Evolutionary conservation across 2,329 filamentous ascomycete genomes (phyloP), one percentile per base, ranked within the genome.

Genomic region (Didymella arachidicola): DNA sequence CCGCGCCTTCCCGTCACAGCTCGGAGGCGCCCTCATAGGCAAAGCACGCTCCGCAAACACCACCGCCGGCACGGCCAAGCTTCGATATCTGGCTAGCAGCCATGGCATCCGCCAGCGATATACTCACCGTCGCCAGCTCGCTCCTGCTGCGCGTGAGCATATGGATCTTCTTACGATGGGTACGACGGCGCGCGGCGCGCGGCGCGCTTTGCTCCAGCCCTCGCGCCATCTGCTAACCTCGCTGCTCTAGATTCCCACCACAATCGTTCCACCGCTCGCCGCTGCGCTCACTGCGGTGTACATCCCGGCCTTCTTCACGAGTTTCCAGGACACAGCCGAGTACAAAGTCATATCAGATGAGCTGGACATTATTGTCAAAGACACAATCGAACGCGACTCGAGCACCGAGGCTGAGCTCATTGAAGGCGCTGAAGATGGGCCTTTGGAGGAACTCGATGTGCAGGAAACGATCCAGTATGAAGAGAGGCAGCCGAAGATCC

Each of bases 201-300:
- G 18, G 16, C 29, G 18, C 39, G 29, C 34, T 19, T 32, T 42
- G 26, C 39, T 42, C n/a, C 14, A 18, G 46, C 27, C n/a, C 19
- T 14, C n/a, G 32, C 16, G 45, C 41, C 38, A 36, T 53, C 42
- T 29, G 48, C 54, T 59, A 52, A 61, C 51, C 47, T 14, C 22
- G 5, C 10, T 34, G 25, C 19, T 43, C 30, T 46, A 76, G 72
- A 73, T 75, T 48, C 71, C 71, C 26, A 75, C 72, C 10, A 64
- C 69, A 27, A 70, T 75, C 48, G 74, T 76, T n/a, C 80, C 80
- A 14, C 72, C 75, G 11, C 66, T 83, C 11, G 79, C 87, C 3
- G 86, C 87, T 56, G 82, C 88, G 0, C 78, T 89, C 2, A 87
- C 89, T 60, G 87, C 85, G 25, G 76, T 92, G 57, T 92, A 91